Conservation (phyloP, 116 monocot genomes). For the Zostera marina region DNA sequence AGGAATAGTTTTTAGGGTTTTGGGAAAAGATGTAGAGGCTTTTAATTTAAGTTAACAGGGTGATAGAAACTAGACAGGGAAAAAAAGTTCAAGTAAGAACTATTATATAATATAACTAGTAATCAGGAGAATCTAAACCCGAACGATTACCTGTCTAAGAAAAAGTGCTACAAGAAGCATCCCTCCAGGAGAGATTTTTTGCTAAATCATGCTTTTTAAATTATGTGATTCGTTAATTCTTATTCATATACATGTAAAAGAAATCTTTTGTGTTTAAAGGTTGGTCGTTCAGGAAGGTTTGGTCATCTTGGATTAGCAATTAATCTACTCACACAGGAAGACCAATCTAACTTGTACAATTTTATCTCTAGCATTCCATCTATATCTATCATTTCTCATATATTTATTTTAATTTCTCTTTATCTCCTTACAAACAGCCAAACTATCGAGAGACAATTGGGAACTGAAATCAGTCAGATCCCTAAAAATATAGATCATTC, state of each 20-base stretch:
- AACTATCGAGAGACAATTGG: slow-evolving; percentile 40
- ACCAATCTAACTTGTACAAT: slow-evolving; percentile 83
- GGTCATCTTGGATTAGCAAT: slow-evolving; percentile 94
- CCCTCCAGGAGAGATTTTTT: too few species aligned
- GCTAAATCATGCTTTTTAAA: too few species aligned
- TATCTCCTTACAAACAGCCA: slow-evolving; percentile 9
- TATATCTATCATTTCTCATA: background rate
- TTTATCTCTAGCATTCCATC: background rate
- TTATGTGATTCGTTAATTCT: background rate
- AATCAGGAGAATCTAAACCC: too few species aligned
- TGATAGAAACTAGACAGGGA: too few species aligned
- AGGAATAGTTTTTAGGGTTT: too few species aligned
- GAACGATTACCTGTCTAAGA: too few species aligned
- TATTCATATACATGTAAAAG: background rate
- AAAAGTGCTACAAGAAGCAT: too few species aligned
- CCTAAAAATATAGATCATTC: slow-evolving; percentile 32
- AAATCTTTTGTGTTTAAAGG: slow-evolving; percentile 23
- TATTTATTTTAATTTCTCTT: background rate
- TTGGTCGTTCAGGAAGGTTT: slow-evolving; percentile 88
- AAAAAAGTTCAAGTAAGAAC: too few species aligned
- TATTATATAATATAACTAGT: too few species aligned
- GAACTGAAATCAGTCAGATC: slow-evolving; percentile 42
- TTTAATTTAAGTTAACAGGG: too few species aligned
- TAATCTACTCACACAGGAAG: slow-evolving; percentile 86
- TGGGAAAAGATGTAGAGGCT: too few species aligned